phyloP scores from a whole-genome alignment of 306 rosid genomes.

The Pterocarpus macrocarpus region DNA sequence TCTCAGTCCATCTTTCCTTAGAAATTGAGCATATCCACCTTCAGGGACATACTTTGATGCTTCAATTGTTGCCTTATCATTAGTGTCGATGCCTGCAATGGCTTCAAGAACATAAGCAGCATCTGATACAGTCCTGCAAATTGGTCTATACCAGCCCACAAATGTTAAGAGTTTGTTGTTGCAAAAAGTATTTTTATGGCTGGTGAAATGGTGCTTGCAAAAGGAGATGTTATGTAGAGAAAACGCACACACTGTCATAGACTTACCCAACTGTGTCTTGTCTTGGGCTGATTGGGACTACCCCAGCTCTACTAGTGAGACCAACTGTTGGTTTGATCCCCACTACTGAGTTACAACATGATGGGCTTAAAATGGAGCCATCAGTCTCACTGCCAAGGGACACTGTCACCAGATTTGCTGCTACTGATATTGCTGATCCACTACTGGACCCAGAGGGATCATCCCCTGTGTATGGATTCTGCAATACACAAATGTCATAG shows the following conservation, averaged over 20 bases:
- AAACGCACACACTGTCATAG: not conserved
- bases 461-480: slow-evolving; percentile 61
- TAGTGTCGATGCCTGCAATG: slow-evolving; percentile 59
- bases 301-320: slow-evolving; percentile 80
- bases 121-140: slow-evolving; percentile 76
- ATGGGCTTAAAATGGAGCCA: slow-evolving; percentile 70
- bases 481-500: slow-evolving; percentile 4
- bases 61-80: slow-evolving; percentile 55
- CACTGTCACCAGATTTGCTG: slow-evolving; percentile 71
- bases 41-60: slow-evolving; percentile 62
- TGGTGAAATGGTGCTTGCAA: not conserved
- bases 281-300: slow-evolving; percentile 66
- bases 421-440: slow-evolving; percentile 70
- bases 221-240: not conserved
- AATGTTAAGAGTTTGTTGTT: slow-evolving; percentile 10
- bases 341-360: slow-evolving; percentile 56
- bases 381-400: slow-evolving; percentile 68
- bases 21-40: slow-evolving; percentile 69
- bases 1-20: slow-evolving; percentile 56
- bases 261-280: slow-evolving; percentile 78
- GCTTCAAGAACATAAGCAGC: slow-evolving; percentile 70
- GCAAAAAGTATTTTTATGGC: too few relatives aligned
- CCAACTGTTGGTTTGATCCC: slow-evolving; percentile 78
- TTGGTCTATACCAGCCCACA: slow-evolving; percentile 56
- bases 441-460: slow-evolving; percentile 72